Base-by-base conservation (phyloP, 108 stramenopile genomes). In the Skeletonema tropicum region DNA sequence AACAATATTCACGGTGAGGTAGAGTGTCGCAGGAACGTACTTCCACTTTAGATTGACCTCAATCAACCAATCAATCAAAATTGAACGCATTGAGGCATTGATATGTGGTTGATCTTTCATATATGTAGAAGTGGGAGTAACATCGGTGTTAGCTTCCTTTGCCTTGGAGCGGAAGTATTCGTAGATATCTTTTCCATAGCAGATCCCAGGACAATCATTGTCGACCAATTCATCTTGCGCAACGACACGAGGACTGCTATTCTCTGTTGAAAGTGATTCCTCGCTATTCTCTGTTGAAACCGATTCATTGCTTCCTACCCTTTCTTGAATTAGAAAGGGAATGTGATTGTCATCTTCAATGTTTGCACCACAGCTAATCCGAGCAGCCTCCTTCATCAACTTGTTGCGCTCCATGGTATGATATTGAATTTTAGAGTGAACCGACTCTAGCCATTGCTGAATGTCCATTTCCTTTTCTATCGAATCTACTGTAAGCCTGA, bases 111-210 rank as follows among this genome's bases (percentile, higher is more conserved):
- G 98, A 46, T 73, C 59, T 9, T 80, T 68, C 93, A 98, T 98
- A 83, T 97, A 98, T 17, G 85, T 32, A 38, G 10, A 9, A 38
- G 38, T 38, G 1, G 91, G 92, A 46, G 90, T 91, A 23, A 94
- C 90, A 4, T 87, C 84, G 0, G 92, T 94, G 7, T 45, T 57
- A 17, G 52, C 59, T 83, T 99, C 98, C 83, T 89, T 86, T 39
- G 64, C 98, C 83, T 89, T 86, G 35, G 64, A 74, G 57, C 95
- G 90, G 84, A 96, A 98, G 79, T 96, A 93, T 14, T 83, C 73
- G 85, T 98, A 99, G 91, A 98, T 97, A 57, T 97, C 96, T 60
- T 94, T 84, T 13, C 97, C 98, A 67, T 98, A 98, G 68, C 90
- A 90, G 41, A 96, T 94, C 8, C 89, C 96, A 29, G 26, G 26